A percentile compares a stretch with the other conserved stretches of the same genome.
Evolutionary conservation across 2,329 filamentous ascomycete genomes (phyloP).

Genomic region (Colletotrichum scovillei): DNA sequence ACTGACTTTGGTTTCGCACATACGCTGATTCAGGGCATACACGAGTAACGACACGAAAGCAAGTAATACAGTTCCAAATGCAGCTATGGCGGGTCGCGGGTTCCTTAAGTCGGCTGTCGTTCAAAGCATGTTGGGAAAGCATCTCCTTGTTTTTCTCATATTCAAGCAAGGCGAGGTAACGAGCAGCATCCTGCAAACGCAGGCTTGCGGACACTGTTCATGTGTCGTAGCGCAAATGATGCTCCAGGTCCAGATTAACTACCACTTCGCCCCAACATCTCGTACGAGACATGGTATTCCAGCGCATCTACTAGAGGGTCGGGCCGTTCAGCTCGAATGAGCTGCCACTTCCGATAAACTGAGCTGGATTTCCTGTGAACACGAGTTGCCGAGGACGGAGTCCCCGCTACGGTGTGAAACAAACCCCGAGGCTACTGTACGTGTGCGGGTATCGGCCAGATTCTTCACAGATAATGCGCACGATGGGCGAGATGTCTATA

Average conservation of each 20-base stretch:
- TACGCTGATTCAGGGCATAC: too few relatives aligned
- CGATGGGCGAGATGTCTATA: background rate
- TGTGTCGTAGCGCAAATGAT: background rate
- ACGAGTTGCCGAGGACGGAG: background rate
- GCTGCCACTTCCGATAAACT: background rate
- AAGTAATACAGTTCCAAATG: background rate
- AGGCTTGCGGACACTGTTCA: background rate
- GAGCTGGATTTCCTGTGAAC: background rate
- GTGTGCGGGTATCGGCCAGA: background rate
- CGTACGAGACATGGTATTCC: background rate
- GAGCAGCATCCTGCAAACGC: background rate
- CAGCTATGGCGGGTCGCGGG: too few relatives aligned
- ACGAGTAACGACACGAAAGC: background rate
- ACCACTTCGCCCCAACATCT: background rate
- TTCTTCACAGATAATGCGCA: background rate
- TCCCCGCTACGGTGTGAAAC: background rate
- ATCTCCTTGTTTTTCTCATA: background rate
- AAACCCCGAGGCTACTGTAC: background rate
- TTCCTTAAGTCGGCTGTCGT: too few relatives aligned
- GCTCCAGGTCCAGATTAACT: background rate
- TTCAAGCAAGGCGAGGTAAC: background rate
- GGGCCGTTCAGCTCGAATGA: background rate
- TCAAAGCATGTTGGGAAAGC: background rate
- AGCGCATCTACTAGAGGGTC: background rate
- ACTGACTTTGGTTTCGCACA: background rate